These are phyloP conservation scores for Dysphania ambrosioides DNA, from an alignment of 148 eudicot species.

Conservation along the genomic window DNA sequence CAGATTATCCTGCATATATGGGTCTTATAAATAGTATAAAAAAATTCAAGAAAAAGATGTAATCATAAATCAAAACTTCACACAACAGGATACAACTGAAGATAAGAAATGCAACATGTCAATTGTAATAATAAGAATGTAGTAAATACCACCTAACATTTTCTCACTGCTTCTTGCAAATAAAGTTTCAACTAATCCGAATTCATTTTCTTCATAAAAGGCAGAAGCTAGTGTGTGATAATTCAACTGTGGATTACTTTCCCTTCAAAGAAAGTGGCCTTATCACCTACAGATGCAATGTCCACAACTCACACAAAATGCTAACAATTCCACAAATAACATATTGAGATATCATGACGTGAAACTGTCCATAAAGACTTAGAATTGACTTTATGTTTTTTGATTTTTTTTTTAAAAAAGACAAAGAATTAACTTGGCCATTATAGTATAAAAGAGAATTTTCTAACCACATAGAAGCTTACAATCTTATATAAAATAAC, in stretches of 20 bases:
- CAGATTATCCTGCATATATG: slow-evolving; percentile 49
- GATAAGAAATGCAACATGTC: too few relatives aligned
- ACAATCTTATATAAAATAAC: too few relatives aligned
- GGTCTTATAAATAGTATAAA: slow-evolving; percentile 1
- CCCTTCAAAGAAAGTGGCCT: slow-evolving; percentile 38
- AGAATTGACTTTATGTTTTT: too few relatives aligned
- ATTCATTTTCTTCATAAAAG: slow-evolving; percentile 55
- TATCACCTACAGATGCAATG: slow-evolving; percentile 36
- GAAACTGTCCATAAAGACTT: not conserved
- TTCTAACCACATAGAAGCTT: too few relatives aligned
- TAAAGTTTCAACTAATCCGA: slow-evolving; percentile 36
- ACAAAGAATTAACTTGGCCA: not conserved
- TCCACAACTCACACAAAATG: not conserved
- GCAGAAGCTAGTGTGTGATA: slow-evolving; percentile 84
- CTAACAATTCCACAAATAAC: not conserved
- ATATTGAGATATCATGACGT: not conserved
- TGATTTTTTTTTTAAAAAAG: too few relatives aligned
- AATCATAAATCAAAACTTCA: not conserved
- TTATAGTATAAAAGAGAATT: not conserved
- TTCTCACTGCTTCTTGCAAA: slow-evolving; percentile 42
- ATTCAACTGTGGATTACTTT: slow-evolving; percentile 43
- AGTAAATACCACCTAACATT: too few relatives aligned
- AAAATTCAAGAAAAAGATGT: not conserved
- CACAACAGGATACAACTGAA: not conserved
- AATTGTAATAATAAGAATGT: too few relatives aligned